Evolutionary conservation across 108 stramenopile species (phyloP).

Genomic region (Cyclotella baltica): DNA sequence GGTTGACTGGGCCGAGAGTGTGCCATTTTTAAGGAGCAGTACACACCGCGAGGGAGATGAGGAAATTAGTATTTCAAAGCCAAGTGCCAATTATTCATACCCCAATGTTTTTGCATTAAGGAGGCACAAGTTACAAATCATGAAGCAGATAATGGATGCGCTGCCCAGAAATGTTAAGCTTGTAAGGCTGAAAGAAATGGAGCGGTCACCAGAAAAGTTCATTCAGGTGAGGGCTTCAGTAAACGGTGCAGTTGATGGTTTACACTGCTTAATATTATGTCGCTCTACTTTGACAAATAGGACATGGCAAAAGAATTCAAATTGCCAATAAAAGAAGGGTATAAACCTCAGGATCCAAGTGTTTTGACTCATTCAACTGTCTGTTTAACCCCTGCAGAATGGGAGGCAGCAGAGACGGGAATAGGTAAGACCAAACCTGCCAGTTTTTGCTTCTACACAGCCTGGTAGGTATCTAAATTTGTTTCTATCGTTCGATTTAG

Average conservation of each 20-base stretch:
- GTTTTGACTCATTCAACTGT: slow-evolving; percentile 33
- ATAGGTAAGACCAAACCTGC: slow-evolving; percentile 15
- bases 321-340: slow-evolving; percentile 31
- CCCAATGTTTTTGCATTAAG: slow-evolving; percentile 46
- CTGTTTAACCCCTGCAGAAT: slow-evolving; percentile 49
- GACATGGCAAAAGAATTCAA: slow-evolving; percentile 37
- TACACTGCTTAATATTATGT: not conserved
- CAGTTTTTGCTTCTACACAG: not conserved
- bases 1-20: slow-evolving; percentile 53
- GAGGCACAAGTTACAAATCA: slow-evolving; percentile 48
- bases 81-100: slow-evolving; percentile 47
- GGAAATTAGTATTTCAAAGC: slow-evolving; percentile 43
- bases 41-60: slow-evolving; percentile 3
- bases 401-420: slow-evolving; percentile 39
- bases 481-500: not conserved
- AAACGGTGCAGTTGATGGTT: not conserved
- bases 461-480: not conserved
- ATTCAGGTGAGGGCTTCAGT: slow-evolving; percentile 36
- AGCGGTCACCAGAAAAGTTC: slow-evolving; percentile 47
- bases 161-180: slow-evolving; percentile 50
- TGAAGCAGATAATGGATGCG: slow-evolving; percentile 50
- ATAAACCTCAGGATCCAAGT: slow-evolving; percentile 31
- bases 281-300: not conserved
- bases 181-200: slow-evolving; percentile 49
- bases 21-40: slow-evolving; percentile 33